Base-by-base conservation (phyloP, 306 rosid species). In the Heteromeles arbutifolia region DNA sequence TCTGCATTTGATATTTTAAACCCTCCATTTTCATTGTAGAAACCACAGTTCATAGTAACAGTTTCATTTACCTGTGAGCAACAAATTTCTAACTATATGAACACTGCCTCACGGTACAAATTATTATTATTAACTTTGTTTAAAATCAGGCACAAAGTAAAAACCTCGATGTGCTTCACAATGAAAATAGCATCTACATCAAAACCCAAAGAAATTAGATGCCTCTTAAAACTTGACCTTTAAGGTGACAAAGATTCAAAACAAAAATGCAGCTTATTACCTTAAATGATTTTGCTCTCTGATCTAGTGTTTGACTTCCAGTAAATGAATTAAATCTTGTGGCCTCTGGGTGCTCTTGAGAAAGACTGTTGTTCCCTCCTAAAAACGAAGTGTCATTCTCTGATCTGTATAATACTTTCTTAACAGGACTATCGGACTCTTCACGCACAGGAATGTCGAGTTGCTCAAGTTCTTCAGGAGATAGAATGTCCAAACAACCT, bases 401-500 rank as follows among this genome's bases (percentile, higher is more conserved):
- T 8, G 90, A 69, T 41, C 83, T 71, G 83, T 90, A 92, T 32
- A 83, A 26, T 76, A 92, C 74, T 79, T 83, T 61, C 45, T 75
- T 81, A 65, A 86, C 79, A 74, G 93, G 87, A 69, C 75, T 56
- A 66, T 66, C 70, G 44, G 85, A 84, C 37, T 74, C 84, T 78
- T 76, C 85, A 6, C 61, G 86, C 65, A 37, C 41, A 34, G 90
- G 92, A 74, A 92, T 76, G 75, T 87, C 96, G 75, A 92, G 70
- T 70, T 84, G 89, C 89, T 90, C 97, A 67, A 95, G 96, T 77
- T 90, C 92, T 82, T 95, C 91, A 32, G 80, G 91, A 50, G 97
- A 88, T 54, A 92, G 84, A 61, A 95, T 86, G 72, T 88, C 84
- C 89, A 95, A 88, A 78, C 99, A 95, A 89, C 93, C 99, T 95